Base-by-base conservation (phyloP, 1,139 yeast genomes). In the Komagataea norvegica region DNA sequence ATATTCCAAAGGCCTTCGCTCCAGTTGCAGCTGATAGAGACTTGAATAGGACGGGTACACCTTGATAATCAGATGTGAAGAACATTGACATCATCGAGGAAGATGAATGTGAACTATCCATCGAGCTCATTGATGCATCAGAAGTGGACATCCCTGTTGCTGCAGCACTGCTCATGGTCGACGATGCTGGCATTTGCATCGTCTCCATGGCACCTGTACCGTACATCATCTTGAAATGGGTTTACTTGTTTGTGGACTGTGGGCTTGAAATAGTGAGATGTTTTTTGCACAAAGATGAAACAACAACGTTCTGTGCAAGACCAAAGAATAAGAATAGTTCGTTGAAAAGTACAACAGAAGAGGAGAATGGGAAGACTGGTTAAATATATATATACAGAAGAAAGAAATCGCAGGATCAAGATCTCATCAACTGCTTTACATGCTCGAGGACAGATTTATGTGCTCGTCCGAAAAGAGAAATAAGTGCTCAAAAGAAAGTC, bases 1-100 rank as follows among this genome's bases (percentile, higher is more conserved):
- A 83, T 16, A 83, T 80, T 24, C 89, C 93, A 56, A 82, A 82
- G 0, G 85, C 88, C 41, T 72, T 70, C 11, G 70, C 87, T 19
- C 72, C 72, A 33, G 62, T 65, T 3, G 61, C 47, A 4, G 91
- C 89, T 14, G 54, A 49, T 36, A 83, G 60, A 1, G 61, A 59
- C 42, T 67, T 59, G 63, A 82, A 82, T 8, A 82, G 51, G 1
- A 83, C 85, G 0, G 89, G 86, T 49, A 76, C 75, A 36, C 66
- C 60, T 8, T 58, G 49, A 56, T 64, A 82, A 3, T 60, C 51
- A 1, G 73, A 61, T 3, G 82, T 74, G 51, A 83, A 62, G 51
- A 64, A 74, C 65, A 68, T 70, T 55, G 74, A 73, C 89, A 81
- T 80, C 1, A 54, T 8, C 14, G 8, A 9, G 14, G 8, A 7